Evolutionary conservation across 148 eudicot genomes (phyloP).

Genomic region (Rhododendron ovatum): DNA sequence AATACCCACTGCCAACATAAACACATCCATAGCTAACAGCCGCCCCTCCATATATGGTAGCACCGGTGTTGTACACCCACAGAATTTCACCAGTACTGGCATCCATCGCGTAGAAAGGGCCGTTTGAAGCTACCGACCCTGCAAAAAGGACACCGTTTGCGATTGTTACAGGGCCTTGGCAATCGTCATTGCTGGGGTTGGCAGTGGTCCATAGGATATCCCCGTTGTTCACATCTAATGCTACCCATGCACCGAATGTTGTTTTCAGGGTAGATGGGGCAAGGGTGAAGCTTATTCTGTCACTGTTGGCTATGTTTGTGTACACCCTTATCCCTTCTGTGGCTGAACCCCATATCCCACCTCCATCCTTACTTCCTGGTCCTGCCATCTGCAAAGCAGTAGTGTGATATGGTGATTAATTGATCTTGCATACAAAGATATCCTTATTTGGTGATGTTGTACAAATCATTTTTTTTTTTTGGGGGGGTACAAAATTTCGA

Average conservation of each 20-base stretch:
- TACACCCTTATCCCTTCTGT: slow-evolving; percentile 1
- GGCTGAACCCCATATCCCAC: slow-evolving; percentile 5
- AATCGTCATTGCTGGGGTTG: slow-evolving; percentile 4
- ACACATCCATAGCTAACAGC: neutral
- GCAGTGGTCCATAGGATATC: neutral
- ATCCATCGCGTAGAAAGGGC: slow-evolving; percentile 8
- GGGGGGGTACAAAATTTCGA: too few species aligned
- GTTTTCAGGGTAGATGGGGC: neutral
- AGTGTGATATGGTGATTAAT: neutral
- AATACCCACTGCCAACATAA: slow-evolving; percentile 1
- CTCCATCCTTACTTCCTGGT: neutral
- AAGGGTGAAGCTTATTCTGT: neutral
- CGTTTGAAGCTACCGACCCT: neutral
- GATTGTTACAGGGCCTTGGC: neutral
- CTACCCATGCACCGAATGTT: neutral
- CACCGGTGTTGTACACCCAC: neutral
- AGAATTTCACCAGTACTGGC: neutral
- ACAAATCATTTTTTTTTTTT: neutral
- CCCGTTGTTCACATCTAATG: neutral
- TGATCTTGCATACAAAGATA: neutral
- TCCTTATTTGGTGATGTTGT: neutral
- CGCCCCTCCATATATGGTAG: slow-evolving; percentile 5
- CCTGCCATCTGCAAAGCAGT: slow-evolving; percentile 1
- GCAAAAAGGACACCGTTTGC: slow-evolving; percentile 1
- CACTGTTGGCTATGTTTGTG: slow-evolving; percentile 5